phyloP scores from a whole-genome alignment of 148 eudicot genomes.

The Mesembryanthemum crystallinum region DNA sequence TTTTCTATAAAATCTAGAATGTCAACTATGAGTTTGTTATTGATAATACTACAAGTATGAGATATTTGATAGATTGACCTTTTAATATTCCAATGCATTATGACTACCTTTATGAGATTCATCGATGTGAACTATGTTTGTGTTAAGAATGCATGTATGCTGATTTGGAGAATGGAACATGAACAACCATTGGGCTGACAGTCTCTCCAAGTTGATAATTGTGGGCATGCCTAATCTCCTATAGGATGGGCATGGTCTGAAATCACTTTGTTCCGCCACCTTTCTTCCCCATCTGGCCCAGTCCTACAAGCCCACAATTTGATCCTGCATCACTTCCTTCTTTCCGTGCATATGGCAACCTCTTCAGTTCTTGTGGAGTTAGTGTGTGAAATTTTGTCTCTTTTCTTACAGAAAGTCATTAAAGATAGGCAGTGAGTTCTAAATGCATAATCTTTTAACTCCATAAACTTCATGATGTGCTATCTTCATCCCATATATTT shows the following conservation, averaged over 20 bases:
- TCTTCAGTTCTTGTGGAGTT: slow-evolving; percentile 2
- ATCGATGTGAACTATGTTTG: too few relatives aligned
- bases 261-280: neutral
- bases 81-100: neutral
- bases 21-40: too few relatives aligned
- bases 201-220: too few relatives aligned
- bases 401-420: neutral
- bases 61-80: neutral
- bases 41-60: too few relatives aligned
- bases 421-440: neutral
- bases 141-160: too few relatives aligned
- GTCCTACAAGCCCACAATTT: slow-evolving; percentile 4
- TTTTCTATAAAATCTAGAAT: too few relatives aligned
- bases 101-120: too few relatives aligned
- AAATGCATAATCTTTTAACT: neutral
- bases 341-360: neutral
- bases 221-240: neutral
- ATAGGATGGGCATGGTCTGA: neutral
- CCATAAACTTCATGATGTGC: neutral
- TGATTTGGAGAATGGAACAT: too few relatives aligned
- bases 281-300: neutral
- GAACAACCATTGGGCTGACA: too few relatives aligned
- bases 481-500: neutral
- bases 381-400: neutral
- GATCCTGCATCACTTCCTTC: neutral